Conservation (phyloP, 2,329 filamentous ascomycete species). For the Fusarium sp. region DNA sequence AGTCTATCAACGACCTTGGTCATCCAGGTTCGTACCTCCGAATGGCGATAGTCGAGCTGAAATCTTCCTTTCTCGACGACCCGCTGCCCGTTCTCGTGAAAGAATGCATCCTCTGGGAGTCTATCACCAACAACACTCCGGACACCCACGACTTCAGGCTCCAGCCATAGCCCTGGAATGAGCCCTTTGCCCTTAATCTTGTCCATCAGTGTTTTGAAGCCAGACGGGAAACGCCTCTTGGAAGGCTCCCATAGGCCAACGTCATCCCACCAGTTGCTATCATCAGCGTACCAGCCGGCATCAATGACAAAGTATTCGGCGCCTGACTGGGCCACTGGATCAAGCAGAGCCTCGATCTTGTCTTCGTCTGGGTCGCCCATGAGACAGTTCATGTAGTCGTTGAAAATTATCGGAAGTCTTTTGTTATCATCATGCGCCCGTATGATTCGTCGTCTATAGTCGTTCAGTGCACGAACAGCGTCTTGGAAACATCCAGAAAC, state of each 20-base stretch:
- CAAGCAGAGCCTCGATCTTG: slow-evolving; percentile 45
- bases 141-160: slow-evolving; percentile 49
- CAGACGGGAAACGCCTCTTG: slow-evolving; percentile 44
- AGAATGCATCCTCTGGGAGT: slow-evolving; percentile 46
- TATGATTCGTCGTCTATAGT: slow-evolving; percentile 45
- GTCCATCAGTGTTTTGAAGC: slow-evolving; percentile 41
- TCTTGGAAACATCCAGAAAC: slow-evolving; percentile 33
- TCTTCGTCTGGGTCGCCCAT: slow-evolving; percentile 50
- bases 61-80: slow-evolving; percentile 46
- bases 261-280: slow-evolving; percentile 49
- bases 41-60: slow-evolving; percentile 48
- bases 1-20: slow-evolving; percentile 38
- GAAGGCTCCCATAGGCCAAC: slow-evolving; percentile 49
- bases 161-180: slow-evolving; percentile 47
- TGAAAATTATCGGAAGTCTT: slow-evolving; percentile 47
- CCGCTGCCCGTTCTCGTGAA: slow-evolving; percentile 44
- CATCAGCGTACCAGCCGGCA: slow-evolving; percentile 50
- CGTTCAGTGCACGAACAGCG: slow-evolving; percentile 42
- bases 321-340: slow-evolving; percentile 43
- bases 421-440: slow-evolving; percentile 44
- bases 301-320: slow-evolving; percentile 52
- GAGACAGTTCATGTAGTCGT: slow-evolving; percentile 53
- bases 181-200: slow-evolving; percentile 41
- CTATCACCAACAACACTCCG: slow-evolving; percentile 20
- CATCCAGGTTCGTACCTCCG: slow-evolving; percentile 36